Evolutionary conservation across 495 filamentous ascomycete genomes (phyloP).

Genomic region (Aspergillus nanangensis): DNA sequence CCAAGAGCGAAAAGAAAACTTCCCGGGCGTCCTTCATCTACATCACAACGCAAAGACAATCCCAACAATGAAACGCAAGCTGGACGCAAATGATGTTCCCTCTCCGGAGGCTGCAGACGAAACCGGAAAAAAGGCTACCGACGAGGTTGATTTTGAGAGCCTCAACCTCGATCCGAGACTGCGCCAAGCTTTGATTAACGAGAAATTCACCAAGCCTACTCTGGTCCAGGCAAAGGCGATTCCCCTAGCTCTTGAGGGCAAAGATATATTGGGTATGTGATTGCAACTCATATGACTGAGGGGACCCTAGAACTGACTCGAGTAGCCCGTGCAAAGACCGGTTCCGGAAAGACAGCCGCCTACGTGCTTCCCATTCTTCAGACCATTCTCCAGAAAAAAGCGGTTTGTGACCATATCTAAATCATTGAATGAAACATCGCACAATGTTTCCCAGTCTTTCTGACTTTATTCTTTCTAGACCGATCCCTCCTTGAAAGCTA

Average conservation of each 20-base stretch:
- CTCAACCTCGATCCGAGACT: constrained; percentile 79
- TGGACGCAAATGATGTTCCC: constrained; percentile 56
- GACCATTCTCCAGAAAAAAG: constrained; percentile 70
- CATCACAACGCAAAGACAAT: background rate
- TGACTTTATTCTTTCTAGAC: constrained; percentile 15
- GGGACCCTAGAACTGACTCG: constrained; percentile 29
- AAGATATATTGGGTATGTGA: constrained; percentile 71
- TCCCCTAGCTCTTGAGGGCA: constrained; percentile 83
- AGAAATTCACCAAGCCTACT: constrained; percentile 80
- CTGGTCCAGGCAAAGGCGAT: constrained; percentile 82
- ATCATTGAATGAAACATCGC: background rate
- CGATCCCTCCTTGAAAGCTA: constrained; percentile 41
- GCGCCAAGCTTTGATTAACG: constrained; percentile 77
- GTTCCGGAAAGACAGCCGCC: constrained; percentile 94
- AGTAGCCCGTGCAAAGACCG: constrained; percentile 79
- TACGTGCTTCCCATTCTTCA: constrained; percentile 90
- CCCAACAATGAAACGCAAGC: constrained; percentile 57
- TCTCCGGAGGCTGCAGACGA: constrained; percentile 28
- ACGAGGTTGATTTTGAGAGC: constrained; percentile 35
- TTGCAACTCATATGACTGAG: background rate
- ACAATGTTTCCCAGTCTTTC: background rate
- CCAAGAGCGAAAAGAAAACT: constrained; percentile 24
- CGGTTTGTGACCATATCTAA: too few relatives aligned
- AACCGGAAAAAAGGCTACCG: constrained; percentile 14
- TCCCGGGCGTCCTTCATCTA: constrained; percentile 4